Conservation (phyloP, 257 asterid species). For the Sherardia arvensis region DNA sequence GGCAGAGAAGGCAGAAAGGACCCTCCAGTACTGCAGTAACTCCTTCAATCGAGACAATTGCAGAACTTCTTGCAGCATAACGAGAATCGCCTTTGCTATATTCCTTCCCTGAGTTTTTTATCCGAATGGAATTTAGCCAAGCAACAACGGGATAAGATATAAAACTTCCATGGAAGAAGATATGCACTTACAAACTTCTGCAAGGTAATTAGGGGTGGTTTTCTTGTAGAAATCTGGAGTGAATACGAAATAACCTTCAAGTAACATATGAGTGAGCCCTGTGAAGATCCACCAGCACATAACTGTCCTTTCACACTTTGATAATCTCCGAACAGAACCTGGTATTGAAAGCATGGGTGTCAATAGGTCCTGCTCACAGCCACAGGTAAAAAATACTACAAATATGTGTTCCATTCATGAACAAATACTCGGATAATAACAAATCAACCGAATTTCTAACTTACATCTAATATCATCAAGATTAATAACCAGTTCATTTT, state of each 20-base stretch:
- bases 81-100: conserved; percentile 97
- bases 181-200: conserved; percentile 85
- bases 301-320: conserved; percentile 61
- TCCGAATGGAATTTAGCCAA: conserved; percentile 3
- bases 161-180: neutral
- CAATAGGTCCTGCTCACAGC: neutral
- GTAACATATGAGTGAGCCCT: conserved; percentile 78
- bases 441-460: neutral
- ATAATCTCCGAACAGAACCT: conserved; percentile 53
- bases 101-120: conserved; percentile 71
- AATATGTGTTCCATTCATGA: neutral
- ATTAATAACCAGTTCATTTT: neutral
- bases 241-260: conserved; percentile 77
- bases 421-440: neutral
- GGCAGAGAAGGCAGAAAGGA: conserved; percentile 67
- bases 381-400: neutral
- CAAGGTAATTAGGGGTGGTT: conserved; percentile 55
- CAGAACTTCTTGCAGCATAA: conserved; percentile 69
- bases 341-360: conserved; percentile 1
- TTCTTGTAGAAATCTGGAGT: conserved; percentile 72
- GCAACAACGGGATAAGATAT: neutral
- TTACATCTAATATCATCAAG: neutral
- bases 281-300: conserved; percentile 99
- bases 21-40: conserved; percentile 73
- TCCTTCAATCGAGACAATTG: conserved; percentile 66